phyloP scores from a whole-genome alignment of 2,329 filamentous ascomycete genomes.

The Alternaria gansuensis region DNA sequence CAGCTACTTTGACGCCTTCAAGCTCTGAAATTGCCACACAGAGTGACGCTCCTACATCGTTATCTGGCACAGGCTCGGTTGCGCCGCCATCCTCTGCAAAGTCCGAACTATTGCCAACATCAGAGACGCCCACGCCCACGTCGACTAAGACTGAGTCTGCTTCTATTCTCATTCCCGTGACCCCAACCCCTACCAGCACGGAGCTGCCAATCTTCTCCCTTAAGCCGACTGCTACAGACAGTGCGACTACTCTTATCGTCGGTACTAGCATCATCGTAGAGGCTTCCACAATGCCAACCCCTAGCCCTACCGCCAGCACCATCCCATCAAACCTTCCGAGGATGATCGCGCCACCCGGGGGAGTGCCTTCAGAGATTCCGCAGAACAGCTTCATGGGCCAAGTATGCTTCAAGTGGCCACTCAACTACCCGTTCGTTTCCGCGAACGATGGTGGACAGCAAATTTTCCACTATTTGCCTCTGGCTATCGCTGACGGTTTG shows the following conservation, averaged over 20 bases:
- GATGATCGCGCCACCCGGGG: constrained; percentile 75
- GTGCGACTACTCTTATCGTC: constrained; percentile 59
- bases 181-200: constrained; percentile 31
- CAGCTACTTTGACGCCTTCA: constrained; percentile 12
- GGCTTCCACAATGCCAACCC: constrained; percentile 56
- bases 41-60: constrained; percentile 20
- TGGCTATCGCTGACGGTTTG: constrained; percentile 74
- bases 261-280: constrained; percentile 70
- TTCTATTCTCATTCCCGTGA: constrained; percentile 28
- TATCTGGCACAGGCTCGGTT: constrained; percentile 1
- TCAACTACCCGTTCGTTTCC: constrained; percentile 85
- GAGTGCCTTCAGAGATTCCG: constrained; percentile 63
- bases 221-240: constrained; percentile 58
- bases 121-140: constrained; percentile 7
- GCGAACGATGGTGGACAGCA: constrained; percentile 79
- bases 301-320: constrained; percentile 58
- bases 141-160: constrained; percentile 22
- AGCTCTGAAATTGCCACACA: constrained; percentile 24
- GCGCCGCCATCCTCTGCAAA: constrained; percentile 3
- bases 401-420: constrained; percentile 79
- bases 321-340: constrained; percentile 75
- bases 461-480: constrained; percentile 81
- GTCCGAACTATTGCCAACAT: constrained; percentile 9
- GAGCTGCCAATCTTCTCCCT: constrained; percentile 53
- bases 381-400: constrained; percentile 77